Base-by-base conservation (phyloP, 2,329 filamentous ascomycete genomes). In the Colletotrichum truncatum region DNA sequence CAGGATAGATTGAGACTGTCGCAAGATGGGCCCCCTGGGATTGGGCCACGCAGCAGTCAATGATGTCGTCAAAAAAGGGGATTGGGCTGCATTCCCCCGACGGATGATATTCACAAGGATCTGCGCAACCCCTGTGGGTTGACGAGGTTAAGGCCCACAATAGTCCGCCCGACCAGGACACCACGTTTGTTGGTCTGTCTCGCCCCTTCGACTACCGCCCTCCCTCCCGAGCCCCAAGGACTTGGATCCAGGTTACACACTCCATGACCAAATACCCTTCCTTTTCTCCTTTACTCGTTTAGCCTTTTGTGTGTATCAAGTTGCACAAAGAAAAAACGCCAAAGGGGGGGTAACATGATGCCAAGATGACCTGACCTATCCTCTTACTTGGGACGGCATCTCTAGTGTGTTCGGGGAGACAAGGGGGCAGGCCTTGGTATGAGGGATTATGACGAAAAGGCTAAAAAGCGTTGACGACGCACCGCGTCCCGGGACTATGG, bases 61-160 rank as follows among this genome's bases (percentile, higher is more conserved):
- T 26, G 32, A 54, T 55, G 62, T 62, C 48, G 62, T 65, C 34
- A 48, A 65, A 60, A 65, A 54, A 43, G 43, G 38, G 38, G 21
- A 26, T 60, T 61, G 21, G 39, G 39, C 28, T 62, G 56, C 48
- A 36, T 41, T 49, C 26, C 56, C 39, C 38, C 26, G 45, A 39
- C 23, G 32, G 39, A 30, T 32, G 36, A 38, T 65, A 49, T 65
- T 65, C 62, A 62, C 62, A 61, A 49, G 62, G 62, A 65, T 65
- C 62, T 54, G 32, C 28, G 28, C 32, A 16, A 36, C 28, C 62
- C 48, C 48, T 56, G 62, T 49, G 53, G 56, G 48, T 52, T 18
- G 30, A 51, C 18, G 32, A 18, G 16, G 26, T 25, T 18, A 16
- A 46, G 54, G 41, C 30, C 41, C 54, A 48, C 41, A 48, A 21